Conservation (phyloP, 2,329 filamentous ascomycete genomes). For the Trichophaea hybrida region DNA sequence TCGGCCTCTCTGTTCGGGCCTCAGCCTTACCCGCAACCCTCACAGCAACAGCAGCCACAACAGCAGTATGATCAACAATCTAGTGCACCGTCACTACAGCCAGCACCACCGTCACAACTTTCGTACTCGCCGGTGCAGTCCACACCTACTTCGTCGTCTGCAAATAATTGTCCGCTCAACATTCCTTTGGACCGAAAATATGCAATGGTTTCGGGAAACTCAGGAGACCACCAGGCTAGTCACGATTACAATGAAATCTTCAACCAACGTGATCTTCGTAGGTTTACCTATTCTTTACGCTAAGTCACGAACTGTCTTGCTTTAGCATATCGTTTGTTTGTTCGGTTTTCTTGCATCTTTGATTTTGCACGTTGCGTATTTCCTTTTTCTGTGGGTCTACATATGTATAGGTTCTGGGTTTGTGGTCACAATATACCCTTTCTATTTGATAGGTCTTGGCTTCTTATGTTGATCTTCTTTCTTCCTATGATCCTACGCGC, state of each 20-base stretch:
- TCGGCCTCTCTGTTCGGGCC: slow-evolving; percentile 13
- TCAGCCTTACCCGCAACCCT: neutral
- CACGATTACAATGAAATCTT: slow-evolving; percentile 10
- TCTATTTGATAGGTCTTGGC: neutral
- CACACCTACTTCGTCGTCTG: neutral
- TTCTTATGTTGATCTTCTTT: slow-evolving; percentile 9
- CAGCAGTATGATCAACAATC: neutral
- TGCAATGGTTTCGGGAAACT: slow-evolving; percentile 7
- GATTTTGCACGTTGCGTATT: no score
- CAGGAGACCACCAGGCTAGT: slow-evolving; percentile 4
- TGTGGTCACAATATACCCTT: neutral
- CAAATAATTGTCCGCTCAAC: slow-evolving; percentile 16
- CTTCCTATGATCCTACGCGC: slow-evolving; percentile 8
- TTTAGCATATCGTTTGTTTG: neutral
- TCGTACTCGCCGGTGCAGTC: slow-evolving; percentile 5
- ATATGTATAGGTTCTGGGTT: neutral
- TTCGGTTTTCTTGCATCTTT: no score
- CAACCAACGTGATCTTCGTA: slow-evolving; percentile 17
- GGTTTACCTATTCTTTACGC: slow-evolving; percentile 16
- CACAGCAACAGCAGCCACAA: neutral
- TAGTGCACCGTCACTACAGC: neutral
- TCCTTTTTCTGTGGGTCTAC: no score
- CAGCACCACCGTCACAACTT: neutral
- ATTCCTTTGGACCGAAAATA: slow-evolving; percentile 17
- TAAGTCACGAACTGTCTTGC: neutral